Evolutionary conservation across 2,329 filamentous ascomycete species (phyloP), one percentile per base, ranked within the genome.

Genomic region (Stemphylium lycopersici): DNA sequence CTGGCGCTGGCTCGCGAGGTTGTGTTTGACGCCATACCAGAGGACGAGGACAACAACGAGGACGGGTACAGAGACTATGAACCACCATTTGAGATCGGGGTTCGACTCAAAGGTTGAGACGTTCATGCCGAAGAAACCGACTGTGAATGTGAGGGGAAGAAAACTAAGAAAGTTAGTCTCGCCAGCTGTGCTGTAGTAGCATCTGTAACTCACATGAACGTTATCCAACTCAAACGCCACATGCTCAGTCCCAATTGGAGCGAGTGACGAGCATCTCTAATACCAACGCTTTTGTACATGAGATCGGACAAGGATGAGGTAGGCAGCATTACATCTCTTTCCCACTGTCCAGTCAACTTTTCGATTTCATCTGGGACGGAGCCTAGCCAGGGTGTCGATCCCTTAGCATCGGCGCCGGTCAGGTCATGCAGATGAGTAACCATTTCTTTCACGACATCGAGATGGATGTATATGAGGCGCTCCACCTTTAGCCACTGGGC

Each of bases 181-280:
- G 11, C 3, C 6, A 26, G 26, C 7, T 44, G 10, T 7, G 13
- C 8, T 4, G 16, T 7, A 29, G 8, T 10, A n/a, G 24, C 6
- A 3, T 8, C 4, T 31, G 11, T 11, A 11, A 32, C 52, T n/a
- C 29, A 55, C 52, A 93, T 93, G 71, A 93, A 90, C 46, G 88
- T 90, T 13, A 87, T 89, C 46, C 86, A 87, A 40, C 85, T 83
- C 13, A 87, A 81, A 18, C 87, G 73, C 79, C 75, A 80, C 80
- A 82, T 82, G 60, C 72, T 77, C 3, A 80, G 67, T 4, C 79
- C 79, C 2, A 83, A 73, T 48, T 81, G 78, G 3, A 83, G 69
- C 0, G 76, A 80, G 50, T 81, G 78, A 2, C 80, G 73, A 2
- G 80, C 78, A 60, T 84, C 81, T 26, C 81, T 74, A 48, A 83